Evolutionary conservation across 1,284 basidiomycete species (phyloP), one percentile per base, ranked within the genome.

Genomic region (Prillingera fragicola): DNA sequence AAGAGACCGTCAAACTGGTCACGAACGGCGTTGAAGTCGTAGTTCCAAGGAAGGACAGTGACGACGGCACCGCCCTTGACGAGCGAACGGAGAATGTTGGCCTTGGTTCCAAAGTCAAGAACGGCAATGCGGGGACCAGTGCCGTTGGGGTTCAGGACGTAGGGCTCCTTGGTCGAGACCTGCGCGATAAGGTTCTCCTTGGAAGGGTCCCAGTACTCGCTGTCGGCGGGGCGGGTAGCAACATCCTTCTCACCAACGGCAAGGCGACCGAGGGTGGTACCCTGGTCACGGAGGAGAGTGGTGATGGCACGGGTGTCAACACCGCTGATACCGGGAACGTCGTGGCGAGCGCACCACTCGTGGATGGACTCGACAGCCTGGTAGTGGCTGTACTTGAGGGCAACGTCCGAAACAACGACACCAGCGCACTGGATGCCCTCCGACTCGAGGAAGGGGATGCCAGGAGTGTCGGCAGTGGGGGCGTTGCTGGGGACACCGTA

Each of bases 221-320:
- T 69, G 1, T 75, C 70, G 7, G 72, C 61, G 4, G 87, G 87
- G 1, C 78, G 63, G 25, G 83, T 77, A 5, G 78, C 70, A 4
- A 77, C 74, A 7, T 78, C 78, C 59, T 96, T 90, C 2, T 77
- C 67, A 6, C 94, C 95, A 43, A 96, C 73, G 17, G 87, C 85
- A 41, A 98, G 76, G 39, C 87, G 85, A 45, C 94, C 94, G 12
- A 98, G 83, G 1, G 94, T 98, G 7, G 94, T 97, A 36, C 94
- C 94, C 65, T 97, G 92, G 67, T 97, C 90, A 58, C 94, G 87
- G 36, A 98, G 79, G 4, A 98, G 77, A 25, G 81, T 80, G 14
- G 95, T 98, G 65, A 98, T 87, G 17, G 94, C 94, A 47, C 94
- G 90, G 19, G 95, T 98, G 70, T 98, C 94, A 52, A 98, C 88